Base-by-base conservation (phyloP, 352 stramenopile species). In the Thalassiosira mediterranea region DNA sequence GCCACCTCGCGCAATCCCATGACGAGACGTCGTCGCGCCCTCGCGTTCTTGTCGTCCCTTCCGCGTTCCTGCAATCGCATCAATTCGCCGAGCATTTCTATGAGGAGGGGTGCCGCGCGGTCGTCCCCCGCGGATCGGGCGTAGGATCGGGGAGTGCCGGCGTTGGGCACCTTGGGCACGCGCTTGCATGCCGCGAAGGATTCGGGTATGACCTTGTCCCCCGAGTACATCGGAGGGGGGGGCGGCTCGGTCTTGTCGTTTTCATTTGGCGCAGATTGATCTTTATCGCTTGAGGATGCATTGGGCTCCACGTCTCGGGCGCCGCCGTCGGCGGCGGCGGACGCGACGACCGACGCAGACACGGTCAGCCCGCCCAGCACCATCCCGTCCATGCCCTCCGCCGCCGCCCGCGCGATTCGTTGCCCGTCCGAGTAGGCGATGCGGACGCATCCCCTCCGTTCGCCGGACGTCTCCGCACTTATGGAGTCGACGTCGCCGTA, bases 1-100 rank as follows among this genome's bases (percentile, higher is more conserved):
- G 92, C 83, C 40, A 98, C 94, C 80, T 98, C 95, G 34, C 95
- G 83, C 11, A 98, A 77, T 0, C 96, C 96, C 52, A 98, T 93
- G 0, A 98, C 95, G 0, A 98, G 46, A 17, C 84, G 78, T 40
- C 87, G 52, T 48, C 74, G 73, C n/a, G 74, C 77, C 71, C 89
- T 83, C 15, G 84, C 68, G 62, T 93, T 93, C 32, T 88, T 86
- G 28, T 92, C 78, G 44, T 90, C 80, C 32, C 80, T 84, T 5
- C 76, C 77, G 21, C 84, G 52, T 58, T 88, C 79, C 58, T 93
- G 87, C 23, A 93, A 65, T 17, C 87, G 66, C 87, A 93, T 90
- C 19, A 93, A 72, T 57, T 93, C 87, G n/a, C 80, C 70, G 8
- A 93, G 53, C 84, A 93, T 90, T 74, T 91, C 84, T 21, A 75